A percentile compares a stretch with the other conserved stretches of the same genome.
phyloP scores from a whole-genome alignment of 129 eudicot species.

The Smallanthus sonchifolius region DNA sequence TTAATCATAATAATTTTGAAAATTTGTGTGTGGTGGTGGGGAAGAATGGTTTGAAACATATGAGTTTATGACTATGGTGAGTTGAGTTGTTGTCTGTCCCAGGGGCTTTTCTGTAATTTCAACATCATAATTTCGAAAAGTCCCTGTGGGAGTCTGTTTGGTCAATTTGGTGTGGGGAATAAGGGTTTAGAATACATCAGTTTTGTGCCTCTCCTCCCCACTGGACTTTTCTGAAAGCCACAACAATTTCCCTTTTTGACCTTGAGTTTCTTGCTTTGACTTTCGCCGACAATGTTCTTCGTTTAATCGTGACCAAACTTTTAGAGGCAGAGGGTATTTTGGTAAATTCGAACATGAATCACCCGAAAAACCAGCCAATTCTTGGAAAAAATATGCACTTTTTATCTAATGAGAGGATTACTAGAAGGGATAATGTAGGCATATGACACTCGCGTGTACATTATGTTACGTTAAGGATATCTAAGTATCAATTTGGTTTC shows the following conservation, averaged over 20 bases:
- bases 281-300: neutral
- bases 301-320: neutral
- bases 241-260: constrained; percentile 12
- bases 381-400: no score
- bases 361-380: neutral
- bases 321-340: neutral
- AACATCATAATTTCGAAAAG: neutral
- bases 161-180: constrained; percentile 27
- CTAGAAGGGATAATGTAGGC: no score
- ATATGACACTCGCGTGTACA: no score
- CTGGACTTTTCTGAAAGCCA: neutral
- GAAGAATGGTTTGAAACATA: constrained; percentile 12
- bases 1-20: constrained; percentile 27
- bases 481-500: no score
- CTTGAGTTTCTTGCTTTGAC: constrained; percentile 14
- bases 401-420: no score
- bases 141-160: neutral
- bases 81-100: neutral
- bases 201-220: neutral
- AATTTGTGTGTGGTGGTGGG: constrained; percentile 8
- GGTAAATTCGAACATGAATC: neutral
- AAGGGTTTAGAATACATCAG: constrained; percentile 2
- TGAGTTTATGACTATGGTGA: neutral
- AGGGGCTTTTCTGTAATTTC: constrained; percentile 22
- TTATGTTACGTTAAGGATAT: no score